These are phyloP conservation scores for Cladophialophora exuberans DNA, from an alignment of 2,329 filamentous ascomycete genomes.

Conservation along the genomic window DNA sequence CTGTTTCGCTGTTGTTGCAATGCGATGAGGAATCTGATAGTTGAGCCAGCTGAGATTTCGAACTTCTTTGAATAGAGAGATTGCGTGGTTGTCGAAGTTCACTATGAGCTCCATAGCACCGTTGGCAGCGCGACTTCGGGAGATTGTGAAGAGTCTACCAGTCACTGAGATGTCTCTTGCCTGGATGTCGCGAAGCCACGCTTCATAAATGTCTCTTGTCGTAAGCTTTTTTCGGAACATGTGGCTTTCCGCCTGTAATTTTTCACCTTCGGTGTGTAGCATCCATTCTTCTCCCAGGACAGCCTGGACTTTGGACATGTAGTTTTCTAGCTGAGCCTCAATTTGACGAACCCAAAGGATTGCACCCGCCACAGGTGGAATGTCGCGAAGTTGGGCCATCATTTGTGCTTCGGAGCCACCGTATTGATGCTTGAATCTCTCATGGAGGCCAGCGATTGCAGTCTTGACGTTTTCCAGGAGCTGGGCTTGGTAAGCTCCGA, in stretches of 20 bases:
- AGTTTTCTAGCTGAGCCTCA: constrained; percentile 89
- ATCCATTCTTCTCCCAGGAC: constrained; percentile 95
- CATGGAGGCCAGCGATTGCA: constrained; percentile 89
- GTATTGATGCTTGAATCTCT: constrained; percentile 98
- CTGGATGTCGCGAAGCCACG: constrained; percentile 90
- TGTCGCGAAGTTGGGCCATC: constrained; percentile 95
- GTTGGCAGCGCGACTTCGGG: constrained; percentile 84
- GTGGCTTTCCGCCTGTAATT: constrained; percentile 86
- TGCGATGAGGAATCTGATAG: constrained; percentile 89
- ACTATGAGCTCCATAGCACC: constrained; percentile 86
- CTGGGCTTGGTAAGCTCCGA: constrained; percentile 96
- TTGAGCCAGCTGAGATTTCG: constrained; percentile 94
- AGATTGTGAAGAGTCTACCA: constrained; percentile 88
- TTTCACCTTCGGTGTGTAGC: constrained; percentile 91
- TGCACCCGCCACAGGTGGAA: constrained; percentile 92
- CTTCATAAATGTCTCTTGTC: constrained; percentile 89
- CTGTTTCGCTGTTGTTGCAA: constrained; percentile 95
- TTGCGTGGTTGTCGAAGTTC: constrained; percentile 97
- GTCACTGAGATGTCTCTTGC: constrained; percentile 88
- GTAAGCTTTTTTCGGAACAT: constrained; percentile 96
- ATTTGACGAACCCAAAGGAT: constrained; percentile 99
- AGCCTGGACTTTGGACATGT: constrained; percentile 99
- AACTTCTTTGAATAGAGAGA: constrained; percentile 97
- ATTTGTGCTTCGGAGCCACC: constrained; percentile 96
- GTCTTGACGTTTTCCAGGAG: constrained; percentile 97